Evolutionary conservation across 768 basidiomycete species (phyloP), one percentile per base, ranked within the genome.

Genomic region (Boletus pseudo-olivaceus): DNA sequence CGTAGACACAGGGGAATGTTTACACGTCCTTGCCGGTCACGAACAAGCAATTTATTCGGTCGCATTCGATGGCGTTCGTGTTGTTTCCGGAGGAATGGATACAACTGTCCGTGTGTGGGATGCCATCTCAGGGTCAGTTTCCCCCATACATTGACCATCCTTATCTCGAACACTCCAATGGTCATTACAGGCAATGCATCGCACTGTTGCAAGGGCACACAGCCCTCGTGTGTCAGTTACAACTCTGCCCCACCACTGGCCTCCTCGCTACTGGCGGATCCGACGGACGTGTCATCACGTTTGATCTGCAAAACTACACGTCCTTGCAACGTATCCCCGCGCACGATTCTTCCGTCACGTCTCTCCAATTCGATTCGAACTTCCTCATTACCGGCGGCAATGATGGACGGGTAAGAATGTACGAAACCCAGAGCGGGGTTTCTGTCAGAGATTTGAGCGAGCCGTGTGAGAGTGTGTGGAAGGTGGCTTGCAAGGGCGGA

Each of bases 21-120:
- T 96, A 33, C 87, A 88, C 53, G 81, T 92, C 34, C 81, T 96
- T 29, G 62, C 76, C 10, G 95, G 95, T 0, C 95, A 98, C 68
- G 82, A 83, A 50, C 87, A 90, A 63, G 90, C 93, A 72, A 88
- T 97, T 10, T 98, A 98, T 65, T 83, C 87, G 0, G 89, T 97
- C 38, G 91, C 92, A 10, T 95, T 93, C 59, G 92, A 96, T 62
- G 94, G 95, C 0, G 72, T 83, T 17, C 76, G 83, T 12, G 80
- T 95, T 47, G 90, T 86, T 1, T 90, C 90, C 7, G 95, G 93
- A 5, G 88, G 88, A n/a, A 73, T 96, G 58, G 95, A 98, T 63
- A 94, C 92, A n/a, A 92, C 88, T 1, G 90, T 97, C 4, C 77
- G 94, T 4, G 82, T 98, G 0, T 98, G 96, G 96, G 84, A 88